phyloP scores from a whole-genome alignment of 2,329 filamentous ascomycete species.

The Erysiphe neolycopersici region DNA sequence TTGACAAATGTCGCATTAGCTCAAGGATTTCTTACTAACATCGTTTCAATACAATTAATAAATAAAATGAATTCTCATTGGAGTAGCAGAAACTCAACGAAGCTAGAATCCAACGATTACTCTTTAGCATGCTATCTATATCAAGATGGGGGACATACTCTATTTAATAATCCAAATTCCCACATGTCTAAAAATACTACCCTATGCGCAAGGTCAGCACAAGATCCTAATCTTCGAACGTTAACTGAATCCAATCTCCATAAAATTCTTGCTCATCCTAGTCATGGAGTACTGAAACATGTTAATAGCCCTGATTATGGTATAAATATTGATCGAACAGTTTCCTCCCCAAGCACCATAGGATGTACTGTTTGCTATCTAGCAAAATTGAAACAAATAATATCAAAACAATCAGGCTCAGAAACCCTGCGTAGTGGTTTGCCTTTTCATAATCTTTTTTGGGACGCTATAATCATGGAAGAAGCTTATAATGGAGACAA shows the following conservation, averaged over 20 bases:
- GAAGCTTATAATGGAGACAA: background rate
- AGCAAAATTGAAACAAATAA: background rate
- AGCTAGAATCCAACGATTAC: background rate
- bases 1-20: background rate
- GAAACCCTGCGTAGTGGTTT: background rate
- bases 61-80: background rate
- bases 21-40: background rate
- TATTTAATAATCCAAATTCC: background rate
- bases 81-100: background rate
- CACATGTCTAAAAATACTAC: background rate
- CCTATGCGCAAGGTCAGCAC: background rate
- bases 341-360: background rate
- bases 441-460: background rate
- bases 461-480: slow-evolving; percentile 1
- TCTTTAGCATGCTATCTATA: background rate
- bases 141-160: background rate
- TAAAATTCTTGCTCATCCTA: background rate
- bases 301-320: background rate
- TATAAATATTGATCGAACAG: background rate
- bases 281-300: background rate
- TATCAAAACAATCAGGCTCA: background rate
- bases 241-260: too few relatives aligned
- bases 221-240: background rate
- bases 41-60: background rate
- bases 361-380: background rate